A percentile compares a stretch with the other conserved stretches of the same genome.
These are phyloP conservation scores for Pseudohalonectria lignicola DNA, from an alignment of 2,329 filamentous ascomycete species.

Conservation along the genomic window DNA sequence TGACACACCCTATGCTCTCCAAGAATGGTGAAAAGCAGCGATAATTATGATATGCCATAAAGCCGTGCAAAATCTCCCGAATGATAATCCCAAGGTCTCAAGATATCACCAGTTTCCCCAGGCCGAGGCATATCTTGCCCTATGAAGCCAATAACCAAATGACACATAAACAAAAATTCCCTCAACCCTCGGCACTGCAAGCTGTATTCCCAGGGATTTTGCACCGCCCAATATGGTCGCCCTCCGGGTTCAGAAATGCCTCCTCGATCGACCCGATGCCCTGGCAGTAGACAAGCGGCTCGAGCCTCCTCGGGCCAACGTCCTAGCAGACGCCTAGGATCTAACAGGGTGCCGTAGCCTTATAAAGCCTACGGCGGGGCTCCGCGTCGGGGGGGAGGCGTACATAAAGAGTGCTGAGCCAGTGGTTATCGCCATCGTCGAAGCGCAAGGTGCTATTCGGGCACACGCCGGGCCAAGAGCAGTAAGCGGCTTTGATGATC, in stretches of 20 bases:
- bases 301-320: neutral
- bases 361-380: too few relatives aligned
- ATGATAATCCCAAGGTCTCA: too few relatives aligned
- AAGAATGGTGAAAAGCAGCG: too few relatives aligned
- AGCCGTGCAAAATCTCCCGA: too few relatives aligned
- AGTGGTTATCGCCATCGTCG: slow-evolving; percentile 2
- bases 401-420: slow-evolving; percentile 12
- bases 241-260: slow-evolving; percentile 1
- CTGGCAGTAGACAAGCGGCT: neutral
- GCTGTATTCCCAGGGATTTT: slow-evolving; percentile 1
- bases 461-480: slow-evolving; percentile 7
- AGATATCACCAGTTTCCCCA: too few relatives aligned
- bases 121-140: too few relatives aligned
- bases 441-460: neutral
- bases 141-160: too few relatives aligned
- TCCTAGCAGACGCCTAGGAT: neutral
- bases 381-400: slow-evolving; percentile 10
- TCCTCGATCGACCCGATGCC: neutral
- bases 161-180: too few relatives aligned
- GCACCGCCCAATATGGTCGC: slow-evolving; percentile 1
- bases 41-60: too few relatives aligned
- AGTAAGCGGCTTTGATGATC: slow-evolving; percentile 12
- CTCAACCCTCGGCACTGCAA: too few relatives aligned
- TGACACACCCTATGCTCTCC: too few relatives aligned
- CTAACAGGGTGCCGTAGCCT: neutral